Percentiles rank a stretch among this genome's conserved stretches.
Evolutionary conservation across 2,329 filamentous ascomycete species (phyloP).

Genomic region (Stachybotrys chartarum): DNA sequence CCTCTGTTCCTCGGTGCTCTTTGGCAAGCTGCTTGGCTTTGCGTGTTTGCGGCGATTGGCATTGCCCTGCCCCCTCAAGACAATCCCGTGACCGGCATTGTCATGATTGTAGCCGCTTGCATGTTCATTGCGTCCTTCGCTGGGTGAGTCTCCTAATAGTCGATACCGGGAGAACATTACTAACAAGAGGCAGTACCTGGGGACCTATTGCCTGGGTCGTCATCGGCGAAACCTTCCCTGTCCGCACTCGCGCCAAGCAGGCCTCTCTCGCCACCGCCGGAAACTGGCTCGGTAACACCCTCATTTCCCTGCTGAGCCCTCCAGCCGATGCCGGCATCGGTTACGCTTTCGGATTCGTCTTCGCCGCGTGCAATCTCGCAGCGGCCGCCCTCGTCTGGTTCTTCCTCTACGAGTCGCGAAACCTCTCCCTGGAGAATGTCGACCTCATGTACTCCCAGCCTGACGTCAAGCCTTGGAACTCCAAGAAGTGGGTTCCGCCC

Average conservation of each 20-base stretch:
- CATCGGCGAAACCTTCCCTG: constrained; percentile 58
- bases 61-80: constrained; percentile 32
- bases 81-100: constrained; percentile 46
- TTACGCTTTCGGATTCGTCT: constrained; percentile 60
- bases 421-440: constrained; percentile 62
- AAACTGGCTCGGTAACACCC: constrained; percentile 58
- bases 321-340: constrained; percentile 55
- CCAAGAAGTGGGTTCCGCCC: constrained; percentile 42
- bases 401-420: constrained; percentile 60
- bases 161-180: too few relatives aligned
- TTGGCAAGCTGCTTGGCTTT: constrained; percentile 60
- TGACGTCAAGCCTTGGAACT: constrained; percentile 54
- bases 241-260: constrained; percentile 46
- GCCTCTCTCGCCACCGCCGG: constrained; percentile 46
- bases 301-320: constrained; percentile 62
- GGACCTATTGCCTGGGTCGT: constrained; percentile 64
- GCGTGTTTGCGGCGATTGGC: constrained; percentile 56
- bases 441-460: constrained; percentile 61
- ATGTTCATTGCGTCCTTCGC: constrained; percentile 71
- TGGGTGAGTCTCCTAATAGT: constrained; percentile 8
- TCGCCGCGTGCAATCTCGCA: constrained; percentile 53
- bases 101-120: constrained; percentile 66
- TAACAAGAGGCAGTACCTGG: constrained; percentile 40
- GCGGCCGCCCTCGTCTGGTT: constrained; percentile 58
- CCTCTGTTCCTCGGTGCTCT: constrained; percentile 59